Evolutionary conservation across 345 rosid species (phyloP).

Genomic region (Erysimum cheiranthoides): DNA sequence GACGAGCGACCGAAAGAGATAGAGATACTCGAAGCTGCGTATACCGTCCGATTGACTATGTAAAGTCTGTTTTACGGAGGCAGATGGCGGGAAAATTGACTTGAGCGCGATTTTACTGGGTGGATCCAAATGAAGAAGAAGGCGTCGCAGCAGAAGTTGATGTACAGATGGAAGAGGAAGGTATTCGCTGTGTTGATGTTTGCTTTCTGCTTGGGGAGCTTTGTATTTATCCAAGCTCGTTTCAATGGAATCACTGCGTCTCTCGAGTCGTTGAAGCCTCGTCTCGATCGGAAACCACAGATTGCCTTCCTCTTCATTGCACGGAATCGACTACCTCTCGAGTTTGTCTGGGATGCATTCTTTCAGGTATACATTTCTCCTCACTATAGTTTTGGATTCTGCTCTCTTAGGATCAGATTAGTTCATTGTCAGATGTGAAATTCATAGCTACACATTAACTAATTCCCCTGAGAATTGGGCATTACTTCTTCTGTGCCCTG

Average conservation of each 20-base stretch:
- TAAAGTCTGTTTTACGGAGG: conserved; percentile 3
- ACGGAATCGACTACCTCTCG: conserved; percentile 86
- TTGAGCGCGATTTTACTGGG: conserved; percentile 16
- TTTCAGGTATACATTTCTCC: conserved; percentile 57
- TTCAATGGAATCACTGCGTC: conserved; percentile 53
- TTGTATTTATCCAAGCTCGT: conserved; percentile 67
- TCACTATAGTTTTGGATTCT: not conserved
- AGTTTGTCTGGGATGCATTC: conserved; percentile 83
- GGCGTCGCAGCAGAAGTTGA: conserved; percentile 54
- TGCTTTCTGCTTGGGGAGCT: conserved; percentile 64
- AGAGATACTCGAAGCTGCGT: not conserved
- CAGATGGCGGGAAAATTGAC: conserved; percentile 43
- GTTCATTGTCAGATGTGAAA: not conserved
- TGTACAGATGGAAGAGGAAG: conserved; percentile 76
- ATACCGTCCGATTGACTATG: conserved; percentile 21
- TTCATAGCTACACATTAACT: not conserved
- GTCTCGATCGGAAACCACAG: conserved; percentile 53
- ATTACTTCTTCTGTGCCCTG: not conserved
- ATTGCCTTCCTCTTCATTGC: conserved; percentile 90
- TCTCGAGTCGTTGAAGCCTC: conserved; percentile 55
- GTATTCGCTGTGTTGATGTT: conserved; percentile 48
- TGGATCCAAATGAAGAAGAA: conserved; percentile 71
- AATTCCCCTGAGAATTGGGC: not conserved
- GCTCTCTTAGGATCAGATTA: conserved; percentile 1
- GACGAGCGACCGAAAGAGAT: not conserved